Evolutionary conservation across 345 rosid species (phyloP).

Genomic region (Hibiscus mutabilis): DNA sequence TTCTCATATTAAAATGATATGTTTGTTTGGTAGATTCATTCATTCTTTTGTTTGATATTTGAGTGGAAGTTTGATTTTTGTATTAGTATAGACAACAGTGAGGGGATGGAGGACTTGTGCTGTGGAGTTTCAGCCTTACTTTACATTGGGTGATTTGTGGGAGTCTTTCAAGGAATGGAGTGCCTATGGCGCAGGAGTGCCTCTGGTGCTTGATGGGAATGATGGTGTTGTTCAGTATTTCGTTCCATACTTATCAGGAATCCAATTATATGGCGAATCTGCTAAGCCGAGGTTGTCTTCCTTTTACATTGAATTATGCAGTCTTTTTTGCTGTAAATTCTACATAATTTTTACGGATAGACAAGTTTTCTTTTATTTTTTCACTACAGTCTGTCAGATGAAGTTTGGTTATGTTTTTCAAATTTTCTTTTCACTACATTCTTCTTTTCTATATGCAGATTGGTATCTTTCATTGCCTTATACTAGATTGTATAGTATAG

Average conservation of each 20-base stretch:
- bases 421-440: background rate
- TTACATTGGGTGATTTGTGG: slow-evolving; percentile 71
- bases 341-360: too few species aligned
- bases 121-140: slow-evolving; percentile 35
- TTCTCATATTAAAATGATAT: background rate
- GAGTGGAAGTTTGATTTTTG: background rate
- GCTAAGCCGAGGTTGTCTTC: slow-evolving; percentile 37
- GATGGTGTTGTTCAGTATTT: slow-evolving; percentile 67
- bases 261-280: slow-evolving; percentile 53
- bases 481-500: background rate
- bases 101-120: slow-evolving; percentile 36
- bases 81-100: slow-evolving; percentile 33
- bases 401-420: background rate
- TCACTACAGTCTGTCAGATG: background rate
- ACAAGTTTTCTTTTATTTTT: too few species aligned
- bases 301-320: background rate
- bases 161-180: slow-evolving; percentile 76
- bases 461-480: background rate
- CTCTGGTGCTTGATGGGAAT: slow-evolving; percentile 43
- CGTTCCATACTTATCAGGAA: slow-evolving; percentile 65
- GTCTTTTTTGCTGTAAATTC: background rate
- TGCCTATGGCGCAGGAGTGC: slow-evolving; percentile 81
- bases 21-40: background rate
- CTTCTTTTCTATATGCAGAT: background rate
- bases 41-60: background rate